These are phyloP conservation scores for Setomelanomma holmii DNA, from an alignment of 2,329 filamentous ascomycete species.

Conservation along the genomic window DNA sequence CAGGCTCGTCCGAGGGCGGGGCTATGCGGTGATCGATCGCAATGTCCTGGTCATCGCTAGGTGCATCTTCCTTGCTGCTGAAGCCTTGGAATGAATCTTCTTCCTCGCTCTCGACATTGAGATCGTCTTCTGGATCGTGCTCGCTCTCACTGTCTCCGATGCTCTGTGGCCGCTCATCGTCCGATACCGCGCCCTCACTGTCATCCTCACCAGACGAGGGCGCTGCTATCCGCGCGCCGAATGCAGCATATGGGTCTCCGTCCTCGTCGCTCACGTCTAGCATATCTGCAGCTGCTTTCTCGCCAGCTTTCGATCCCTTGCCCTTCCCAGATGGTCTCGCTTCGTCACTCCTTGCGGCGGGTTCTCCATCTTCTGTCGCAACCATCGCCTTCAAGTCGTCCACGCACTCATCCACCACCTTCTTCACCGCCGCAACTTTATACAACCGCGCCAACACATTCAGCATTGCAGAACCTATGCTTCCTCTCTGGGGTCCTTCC, in stretches of 20 bases:
- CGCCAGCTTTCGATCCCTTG: constrained; percentile 11
- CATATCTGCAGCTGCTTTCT: constrained; percentile 26
- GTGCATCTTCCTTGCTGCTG: constrained; percentile 5
- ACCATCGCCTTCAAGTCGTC: constrained; percentile 52
- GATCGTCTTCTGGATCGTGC: constrained; percentile 27
- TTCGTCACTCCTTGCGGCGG: constrained; percentile 12
- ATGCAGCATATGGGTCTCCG: constrained; percentile 42
- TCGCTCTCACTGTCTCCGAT: constrained; percentile 37
- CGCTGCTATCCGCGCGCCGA: constrained; percentile 49
- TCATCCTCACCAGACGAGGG: constrained; percentile 46
- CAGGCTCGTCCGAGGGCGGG: constrained; percentile 21
- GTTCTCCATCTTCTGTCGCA: constrained; percentile 9
- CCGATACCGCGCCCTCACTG: constrained; percentile 36
- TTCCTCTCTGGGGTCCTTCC: constrained; percentile 47
- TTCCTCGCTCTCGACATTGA: constrained; percentile 21
- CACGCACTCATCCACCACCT: constrained; percentile 58
- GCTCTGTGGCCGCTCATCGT: constrained; percentile 40
- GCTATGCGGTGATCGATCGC: constrained; percentile 11
- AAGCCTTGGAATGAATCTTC: constrained; percentile 11
- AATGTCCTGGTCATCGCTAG: constrained; percentile 2
- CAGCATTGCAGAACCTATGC: constrained; percentile 55
- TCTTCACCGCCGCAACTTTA: constrained; percentile 66
- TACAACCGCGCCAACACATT: constrained; percentile 67
- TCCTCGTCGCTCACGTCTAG: constrained; percentile 37
- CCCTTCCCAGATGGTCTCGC: constrained; percentile 31